These are phyloP conservation scores for Prunus mume DNA, from an alignment of 306 rosid genomes.

Conservation along the genomic window DNA sequence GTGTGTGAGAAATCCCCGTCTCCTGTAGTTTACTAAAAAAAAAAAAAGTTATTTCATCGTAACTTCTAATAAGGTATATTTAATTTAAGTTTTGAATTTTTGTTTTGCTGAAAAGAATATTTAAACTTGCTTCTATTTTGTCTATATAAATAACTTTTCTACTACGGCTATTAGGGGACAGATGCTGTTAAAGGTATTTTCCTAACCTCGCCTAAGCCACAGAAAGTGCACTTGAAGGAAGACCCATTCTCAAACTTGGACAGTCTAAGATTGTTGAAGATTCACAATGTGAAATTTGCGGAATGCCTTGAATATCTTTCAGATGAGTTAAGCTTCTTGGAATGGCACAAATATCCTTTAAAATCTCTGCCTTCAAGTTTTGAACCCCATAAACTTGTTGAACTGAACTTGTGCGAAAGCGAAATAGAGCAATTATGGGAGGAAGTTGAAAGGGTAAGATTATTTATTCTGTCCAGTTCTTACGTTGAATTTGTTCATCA, in stretches of 20 bases:
- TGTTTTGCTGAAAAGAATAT: too few relatives aligned
- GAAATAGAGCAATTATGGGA: background rate
- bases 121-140: too few relatives aligned
- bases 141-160: too few relatives aligned
- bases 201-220: background rate
- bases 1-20: too few relatives aligned
- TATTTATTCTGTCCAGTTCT: background rate
- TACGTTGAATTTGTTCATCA: background rate
- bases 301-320: background rate
- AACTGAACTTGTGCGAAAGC: background rate
- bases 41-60: too few relatives aligned
- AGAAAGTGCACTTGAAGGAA: background rate
- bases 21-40: too few relatives aligned
- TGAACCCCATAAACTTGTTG: background rate
- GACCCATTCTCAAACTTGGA: background rate
- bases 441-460: background rate
- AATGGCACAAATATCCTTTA: background rate
- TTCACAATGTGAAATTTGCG: background rate
- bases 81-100: too few relatives aligned
- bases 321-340: background rate
- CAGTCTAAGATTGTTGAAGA: background rate
- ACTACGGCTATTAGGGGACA: background rate
- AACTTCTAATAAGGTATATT: too few relatives aligned
- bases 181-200: background rate
- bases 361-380: background rate